Percentiles rank a stretch among this genome's conserved stretches.
phyloP scores from a whole-genome alignment of 2,329 filamentous ascomycete species.

The Lachnellula hyalina region DNA sequence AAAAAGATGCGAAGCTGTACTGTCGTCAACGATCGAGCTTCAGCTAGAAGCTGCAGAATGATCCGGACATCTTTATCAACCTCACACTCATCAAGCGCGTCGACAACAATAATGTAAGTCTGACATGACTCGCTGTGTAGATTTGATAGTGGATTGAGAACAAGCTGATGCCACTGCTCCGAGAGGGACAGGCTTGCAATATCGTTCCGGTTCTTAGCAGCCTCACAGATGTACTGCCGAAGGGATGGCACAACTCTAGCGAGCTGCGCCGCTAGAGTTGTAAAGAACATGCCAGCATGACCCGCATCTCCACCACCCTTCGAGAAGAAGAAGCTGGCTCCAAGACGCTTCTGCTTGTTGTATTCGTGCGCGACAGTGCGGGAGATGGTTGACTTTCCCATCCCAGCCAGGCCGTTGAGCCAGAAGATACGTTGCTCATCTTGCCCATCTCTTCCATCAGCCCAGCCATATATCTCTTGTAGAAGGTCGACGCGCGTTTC shows the following conservation, averaged over 20 bases:
- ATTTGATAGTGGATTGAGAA: constrained; percentile 36
- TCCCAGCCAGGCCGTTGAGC: constrained; percentile 32
- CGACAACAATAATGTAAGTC: constrained; percentile 26
- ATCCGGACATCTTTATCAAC: constrained; percentile 10
- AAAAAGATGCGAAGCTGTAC: constrained; percentile 23
- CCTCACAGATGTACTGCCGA: constrained; percentile 4
- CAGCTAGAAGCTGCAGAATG: constrained; percentile 6
- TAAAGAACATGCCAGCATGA: constrained; percentile 13
- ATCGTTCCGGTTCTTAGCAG: constrained; percentile 4
- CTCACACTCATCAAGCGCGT: constrained; percentile 31
- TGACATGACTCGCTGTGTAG: no score
- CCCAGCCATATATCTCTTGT: constrained; percentile 21
- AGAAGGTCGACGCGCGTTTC: constrained; percentile 25
- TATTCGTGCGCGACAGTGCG: constrained; percentile 18
- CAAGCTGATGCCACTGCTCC: constrained; percentile 40
- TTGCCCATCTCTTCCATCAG: constrained; percentile 5
- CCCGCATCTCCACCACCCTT: constrained; percentile 22
- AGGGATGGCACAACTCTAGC: constrained; percentile 1
- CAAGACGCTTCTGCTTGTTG: constrained; percentile 14
- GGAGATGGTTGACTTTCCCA: constrained; percentile 9
- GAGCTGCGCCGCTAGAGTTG: constrained; percentile 10
- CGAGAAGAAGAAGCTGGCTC: constrained; percentile 30
- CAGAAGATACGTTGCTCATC: constrained; percentile 25
- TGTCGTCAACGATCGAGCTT: constrained; percentile 7
- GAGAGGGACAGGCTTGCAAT: constrained; percentile 29